Conservation (phyloP, 108 stramenopile genomes). For the Cyclotella atomus region DNA sequence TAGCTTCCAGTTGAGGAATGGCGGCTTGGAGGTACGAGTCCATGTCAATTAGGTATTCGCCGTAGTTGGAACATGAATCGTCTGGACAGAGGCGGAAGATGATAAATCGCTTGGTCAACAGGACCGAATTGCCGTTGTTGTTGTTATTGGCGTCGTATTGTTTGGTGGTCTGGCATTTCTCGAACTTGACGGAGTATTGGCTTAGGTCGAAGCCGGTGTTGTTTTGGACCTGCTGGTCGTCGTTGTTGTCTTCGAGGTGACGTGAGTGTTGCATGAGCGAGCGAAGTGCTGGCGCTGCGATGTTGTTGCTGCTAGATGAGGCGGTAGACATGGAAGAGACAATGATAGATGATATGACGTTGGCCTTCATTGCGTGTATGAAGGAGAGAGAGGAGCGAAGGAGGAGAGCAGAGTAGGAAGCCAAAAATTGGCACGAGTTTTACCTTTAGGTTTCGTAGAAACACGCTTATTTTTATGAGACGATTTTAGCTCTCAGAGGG, state of each 20-base stretch:
- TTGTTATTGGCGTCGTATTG: conserved; percentile 54
- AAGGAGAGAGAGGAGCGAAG: no score
- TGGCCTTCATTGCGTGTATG: no score
- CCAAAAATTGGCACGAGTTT: no score
- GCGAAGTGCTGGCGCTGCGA: no score
- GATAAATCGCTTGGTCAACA: conserved; percentile 76
- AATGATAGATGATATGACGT: no score
- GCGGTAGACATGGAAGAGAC: no score
- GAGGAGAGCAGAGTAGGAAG: no score
- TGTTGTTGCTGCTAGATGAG: no score
- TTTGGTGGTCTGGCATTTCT: conserved; percentile 82
- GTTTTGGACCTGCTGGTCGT: not conserved
- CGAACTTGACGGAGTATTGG: conserved; percentile 77
- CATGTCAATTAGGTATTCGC: conserved; percentile 84
- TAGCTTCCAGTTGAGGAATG: conserved; percentile 64
- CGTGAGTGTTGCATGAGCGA: not conserved
- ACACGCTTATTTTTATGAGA: not conserved
- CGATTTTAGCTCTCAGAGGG: not conserved
- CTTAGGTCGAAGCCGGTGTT: conserved; percentile 58
- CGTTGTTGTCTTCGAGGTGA: not conserved
- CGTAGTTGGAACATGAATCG: conserved; percentile 63
- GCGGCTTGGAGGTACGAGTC: conserved; percentile 75
- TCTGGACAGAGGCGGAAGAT: conserved; percentile 86
- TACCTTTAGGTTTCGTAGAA: no score
- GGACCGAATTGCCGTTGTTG: conserved; percentile 67